A percentile compares a stretch with the other conserved stretches of the same genome.
Conservation (phyloP, 1,284 basidiomycete genomes). For the Ustilago vetiveriae region DNA sequence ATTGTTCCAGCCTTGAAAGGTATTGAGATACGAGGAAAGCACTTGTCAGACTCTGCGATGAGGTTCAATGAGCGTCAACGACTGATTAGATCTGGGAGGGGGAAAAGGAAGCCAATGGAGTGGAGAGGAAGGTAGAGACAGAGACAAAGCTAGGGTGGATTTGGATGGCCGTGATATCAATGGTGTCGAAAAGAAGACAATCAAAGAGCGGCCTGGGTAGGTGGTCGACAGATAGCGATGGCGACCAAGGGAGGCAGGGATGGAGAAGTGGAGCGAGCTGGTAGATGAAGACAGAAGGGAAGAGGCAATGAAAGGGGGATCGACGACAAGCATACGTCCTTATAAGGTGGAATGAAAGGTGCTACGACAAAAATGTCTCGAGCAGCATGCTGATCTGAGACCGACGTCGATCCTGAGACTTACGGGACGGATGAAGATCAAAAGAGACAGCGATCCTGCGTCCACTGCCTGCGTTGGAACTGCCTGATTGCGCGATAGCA, state of each 20-base stretch:
- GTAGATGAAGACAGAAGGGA: slow-evolving; percentile 3
- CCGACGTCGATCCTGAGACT: slow-evolving; percentile 7
- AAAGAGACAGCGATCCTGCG: background rate
- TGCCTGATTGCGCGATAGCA: no score
- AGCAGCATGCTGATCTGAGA: slow-evolving; percentile 6
- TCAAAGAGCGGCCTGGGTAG: no score
- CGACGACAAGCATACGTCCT: slow-evolving; percentile 29
- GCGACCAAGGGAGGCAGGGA: background rate
- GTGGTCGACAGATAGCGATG: background rate
- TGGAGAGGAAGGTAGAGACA: background rate
- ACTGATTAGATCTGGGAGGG: background rate
- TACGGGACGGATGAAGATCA: background rate
- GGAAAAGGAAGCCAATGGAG: background rate
- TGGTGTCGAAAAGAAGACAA: no score
- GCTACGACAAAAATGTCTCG: slow-evolving; percentile 18
- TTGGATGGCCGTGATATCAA: no score
- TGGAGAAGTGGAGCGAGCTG: no score
- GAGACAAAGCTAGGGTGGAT: no score
- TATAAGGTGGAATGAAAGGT: slow-evolving; percentile 34
- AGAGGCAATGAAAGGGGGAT: slow-evolving; percentile 14
- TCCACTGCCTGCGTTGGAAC: background rate
- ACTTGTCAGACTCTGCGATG: no score
- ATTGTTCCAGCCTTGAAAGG: background rate
- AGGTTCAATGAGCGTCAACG: slow-evolving; percentile 1
- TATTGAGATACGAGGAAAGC: no score